These are phyloP conservation scores for Mycena epipterygia DNA, from an alignment of 768 basidiomycete species.

Conservation along the genomic window DNA sequence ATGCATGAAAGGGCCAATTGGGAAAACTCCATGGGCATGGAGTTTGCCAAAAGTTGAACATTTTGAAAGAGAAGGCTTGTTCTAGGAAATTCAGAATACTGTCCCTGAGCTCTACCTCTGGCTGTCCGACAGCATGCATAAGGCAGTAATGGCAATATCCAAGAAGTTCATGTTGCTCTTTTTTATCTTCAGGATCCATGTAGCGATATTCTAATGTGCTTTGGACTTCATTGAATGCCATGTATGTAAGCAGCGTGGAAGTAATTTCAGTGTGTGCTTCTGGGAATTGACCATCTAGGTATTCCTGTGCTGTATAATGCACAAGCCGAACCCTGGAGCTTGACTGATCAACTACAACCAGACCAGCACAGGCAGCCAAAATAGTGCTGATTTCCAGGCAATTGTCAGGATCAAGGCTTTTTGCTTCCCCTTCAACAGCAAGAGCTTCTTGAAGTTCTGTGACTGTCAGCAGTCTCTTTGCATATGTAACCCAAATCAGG, in stretches of 20 bases:
- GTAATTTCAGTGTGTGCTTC: background rate
- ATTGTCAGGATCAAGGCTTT: background rate
- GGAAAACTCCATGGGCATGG: background rate
- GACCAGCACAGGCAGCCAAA: constrained; percentile 3
- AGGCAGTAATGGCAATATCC: background rate
- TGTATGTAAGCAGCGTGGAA: background rate
- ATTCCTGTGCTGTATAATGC: constrained; percentile 13
- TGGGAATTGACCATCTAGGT: constrained; percentile 1
- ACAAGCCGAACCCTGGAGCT: constrained; percentile 9
- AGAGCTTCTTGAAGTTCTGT: constrained; percentile 11
- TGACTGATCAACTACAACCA: background rate
- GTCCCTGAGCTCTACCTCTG: too few relatives aligned
- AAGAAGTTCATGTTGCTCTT: background rate
- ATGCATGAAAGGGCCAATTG: background rate
- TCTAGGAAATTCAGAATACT: too few relatives aligned
- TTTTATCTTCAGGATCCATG: too few relatives aligned
- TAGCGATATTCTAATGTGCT: too few relatives aligned
- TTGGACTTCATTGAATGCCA: background rate
- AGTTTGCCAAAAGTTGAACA: too few relatives aligned
- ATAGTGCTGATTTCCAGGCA: background rate
- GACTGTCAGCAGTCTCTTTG: background rate
- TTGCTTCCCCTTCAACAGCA: background rate
- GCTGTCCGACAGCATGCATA: background rate
- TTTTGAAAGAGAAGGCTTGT: too few relatives aligned
- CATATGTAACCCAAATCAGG: background rate